These are phyloP conservation scores for Cinnamomum chago DNA, from an alignment of 164 flowering plant genomes.

Conservation along the genomic window DNA sequence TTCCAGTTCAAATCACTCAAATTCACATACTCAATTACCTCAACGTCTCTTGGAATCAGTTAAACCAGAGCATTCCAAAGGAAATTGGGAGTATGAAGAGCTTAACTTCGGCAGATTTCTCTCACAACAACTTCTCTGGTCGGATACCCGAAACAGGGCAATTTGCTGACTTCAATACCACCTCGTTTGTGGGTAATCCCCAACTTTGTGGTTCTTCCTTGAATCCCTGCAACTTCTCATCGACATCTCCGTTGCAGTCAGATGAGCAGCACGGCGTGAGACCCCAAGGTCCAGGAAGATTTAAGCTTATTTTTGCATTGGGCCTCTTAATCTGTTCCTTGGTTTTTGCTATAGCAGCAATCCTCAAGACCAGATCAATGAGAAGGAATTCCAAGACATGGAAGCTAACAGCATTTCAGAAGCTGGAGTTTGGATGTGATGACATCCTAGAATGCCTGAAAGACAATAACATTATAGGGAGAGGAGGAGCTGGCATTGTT, in stretches of 20 bases:
- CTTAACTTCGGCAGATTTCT: conserved; percentile 67
- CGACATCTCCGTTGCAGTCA: conserved; percentile 17
- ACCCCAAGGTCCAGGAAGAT: conserved; percentile 33
- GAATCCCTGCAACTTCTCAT: conserved; percentile 36
- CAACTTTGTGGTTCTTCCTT: conserved; percentile 44
- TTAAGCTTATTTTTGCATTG: conserved; percentile 53
- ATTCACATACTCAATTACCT: conserved; percentile 55
- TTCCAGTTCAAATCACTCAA: conserved; percentile 48
- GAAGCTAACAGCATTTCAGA: conserved; percentile 72
- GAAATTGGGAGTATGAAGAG: conserved; percentile 57
- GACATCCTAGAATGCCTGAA: conserved; percentile 60
- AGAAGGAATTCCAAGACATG: conserved; percentile 33
- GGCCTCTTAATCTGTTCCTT: conserved; percentile 51
- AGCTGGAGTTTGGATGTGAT: conserved; percentile 45
- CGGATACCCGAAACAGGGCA: conserved; percentile 54
- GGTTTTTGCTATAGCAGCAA: conserved; percentile 40
- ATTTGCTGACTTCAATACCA: conserved; percentile 45
- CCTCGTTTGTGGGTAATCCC: conserved; percentile 63
- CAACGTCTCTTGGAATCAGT: conserved; percentile 54
- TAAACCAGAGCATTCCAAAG: conserved; percentile 43
- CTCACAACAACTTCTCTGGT: conserved; percentile 64
- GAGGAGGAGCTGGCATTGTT: conserved; percentile 78
- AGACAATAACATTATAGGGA: conserved; percentile 64
- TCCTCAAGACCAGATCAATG: conserved; percentile 39
- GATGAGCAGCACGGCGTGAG: conserved; percentile 14